Percentiles rank a stretch among this genome's conserved stretches.
Evolutionary conservation across 2,329 filamentous ascomycete genomes (phyloP).

Genomic region (Sporothrix brunneoviolacea): DNA sequence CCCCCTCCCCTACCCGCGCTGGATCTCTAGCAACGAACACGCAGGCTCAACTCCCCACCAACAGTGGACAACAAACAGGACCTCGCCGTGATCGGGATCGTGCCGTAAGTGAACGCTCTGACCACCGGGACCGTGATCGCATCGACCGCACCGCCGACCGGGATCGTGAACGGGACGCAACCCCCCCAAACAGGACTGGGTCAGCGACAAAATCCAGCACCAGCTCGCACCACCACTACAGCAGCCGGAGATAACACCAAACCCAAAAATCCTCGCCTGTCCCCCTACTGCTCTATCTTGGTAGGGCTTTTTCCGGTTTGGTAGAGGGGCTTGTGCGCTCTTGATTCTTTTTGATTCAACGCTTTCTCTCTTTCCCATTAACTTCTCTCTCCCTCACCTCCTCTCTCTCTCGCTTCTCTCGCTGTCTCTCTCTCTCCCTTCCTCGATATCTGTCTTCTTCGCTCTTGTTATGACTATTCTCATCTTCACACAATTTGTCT

Average conservation of each 20-base stretch:
- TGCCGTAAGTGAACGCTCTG: constrained; percentile 12
- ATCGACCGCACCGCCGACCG: constrained; percentile 4
- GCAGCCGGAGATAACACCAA: constrained; percentile 12
- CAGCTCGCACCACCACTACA: constrained; percentile 12
- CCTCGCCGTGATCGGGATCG: constrained; percentile 12
- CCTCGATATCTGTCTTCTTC: too few species aligned
- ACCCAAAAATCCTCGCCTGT: not conserved
- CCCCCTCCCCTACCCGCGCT: constrained; percentile 14
- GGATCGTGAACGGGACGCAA: constrained; percentile 13
- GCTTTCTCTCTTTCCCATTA: too few species aligned
- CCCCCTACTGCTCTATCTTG: not conserved
- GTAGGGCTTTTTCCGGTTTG: not conserved
- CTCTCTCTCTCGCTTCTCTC: too few species aligned
- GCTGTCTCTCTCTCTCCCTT: too few species aligned
- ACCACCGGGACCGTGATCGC: constrained; percentile 10
- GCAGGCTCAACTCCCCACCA: constrained; percentile 17
- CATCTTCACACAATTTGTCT: too few species aligned
- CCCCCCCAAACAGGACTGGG: constrained; percentile 17
- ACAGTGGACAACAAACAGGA: constrained; percentile 15
- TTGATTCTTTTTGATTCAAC: too few species aligned
- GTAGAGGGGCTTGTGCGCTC: too few species aligned
- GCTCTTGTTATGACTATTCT: too few species aligned
- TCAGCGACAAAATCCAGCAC: constrained; percentile 7
- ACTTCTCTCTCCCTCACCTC: too few species aligned
- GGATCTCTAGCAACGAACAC: constrained; percentile 12